Conservation (phyloP, 1,284 basidiomycete species). For the Trametes versicolor region DNA sequence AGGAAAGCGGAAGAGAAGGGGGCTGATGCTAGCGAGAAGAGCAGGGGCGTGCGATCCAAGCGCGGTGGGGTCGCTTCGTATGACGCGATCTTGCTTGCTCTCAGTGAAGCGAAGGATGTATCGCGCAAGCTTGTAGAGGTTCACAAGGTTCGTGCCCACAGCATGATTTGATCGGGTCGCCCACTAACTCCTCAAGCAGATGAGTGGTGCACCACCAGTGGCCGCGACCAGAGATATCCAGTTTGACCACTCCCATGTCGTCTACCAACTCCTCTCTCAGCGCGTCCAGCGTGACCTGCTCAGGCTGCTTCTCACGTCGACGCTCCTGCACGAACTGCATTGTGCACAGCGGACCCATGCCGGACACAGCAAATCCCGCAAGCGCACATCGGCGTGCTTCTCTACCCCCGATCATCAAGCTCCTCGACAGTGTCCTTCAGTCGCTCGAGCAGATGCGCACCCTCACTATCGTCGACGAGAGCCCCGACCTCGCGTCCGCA, state of each 20-base stretch:
- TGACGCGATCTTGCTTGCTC: conserved; percentile 82
- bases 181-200: conserved; percentile 42
- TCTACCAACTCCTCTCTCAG: conserved; percentile 86
- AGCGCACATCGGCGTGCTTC: conserved; percentile 67
- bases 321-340: conserved; percentile 60
- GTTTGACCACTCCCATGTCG: conserved; percentile 87
- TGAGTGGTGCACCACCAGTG: conserved; percentile 52
- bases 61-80: conserved; percentile 78
- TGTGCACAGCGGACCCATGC: conserved; percentile 38
- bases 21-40: conserved; percentile 41
- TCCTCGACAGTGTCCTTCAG: conserved; percentile 87
- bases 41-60: conserved; percentile 68
- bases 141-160: conserved; percentile 66
- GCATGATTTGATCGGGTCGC: too few relatives aligned
- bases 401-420: conserved; percentile 87
- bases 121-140: conserved; percentile 82
- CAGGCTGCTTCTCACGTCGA: conserved; percentile 79
- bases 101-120: conserved; percentile 90
- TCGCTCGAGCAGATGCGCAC: conserved; percentile 85
- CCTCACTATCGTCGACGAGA: conserved; percentile 88
- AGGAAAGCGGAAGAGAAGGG: conserved; percentile 40
- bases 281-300: conserved; percentile 90
- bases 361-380: conserved; percentile 50
- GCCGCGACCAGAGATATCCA: conserved; percentile 75
- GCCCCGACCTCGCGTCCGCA: conserved; percentile 79